A percentile compares a stretch with the other conserved stretches of the same genome.
These are phyloP conservation scores for Dothideomycetidae sp. DNA, from an alignment of 2,329 filamentous ascomycete species.

Conservation along the genomic window DNA sequence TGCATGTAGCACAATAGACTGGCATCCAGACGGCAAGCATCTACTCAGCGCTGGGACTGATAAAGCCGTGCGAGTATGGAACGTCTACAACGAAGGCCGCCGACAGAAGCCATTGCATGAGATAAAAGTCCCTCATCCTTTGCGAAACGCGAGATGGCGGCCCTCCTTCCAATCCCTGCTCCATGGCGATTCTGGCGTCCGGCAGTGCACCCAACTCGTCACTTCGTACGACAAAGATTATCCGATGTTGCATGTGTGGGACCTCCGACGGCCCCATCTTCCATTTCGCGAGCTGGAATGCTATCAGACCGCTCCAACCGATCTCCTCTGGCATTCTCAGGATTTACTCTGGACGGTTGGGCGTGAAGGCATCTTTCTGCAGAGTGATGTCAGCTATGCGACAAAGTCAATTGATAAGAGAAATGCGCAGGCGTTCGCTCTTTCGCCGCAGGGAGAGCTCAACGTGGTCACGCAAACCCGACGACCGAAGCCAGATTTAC, in stretches of 20 bases:
- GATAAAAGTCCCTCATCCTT: slow-evolving; percentile 46
- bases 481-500: slow-evolving; percentile 6
- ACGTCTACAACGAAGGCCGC: slow-evolving; percentile 42
- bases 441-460: slow-evolving; percentile 44
- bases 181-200: slow-evolving; percentile 36
- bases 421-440: slow-evolving; percentile 41
- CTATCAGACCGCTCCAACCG: slow-evolving; percentile 41
- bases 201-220: slow-evolving; percentile 48
- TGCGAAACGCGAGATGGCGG: slow-evolving; percentile 48
- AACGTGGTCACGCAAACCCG: slow-evolving; percentile 41
- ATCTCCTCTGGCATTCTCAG: slow-evolving; percentile 50
- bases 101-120: slow-evolving; percentile 45
- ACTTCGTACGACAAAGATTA: slow-evolving; percentile 49
- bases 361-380: slow-evolving; percentile 45
- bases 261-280: slow-evolving; percentile 46
- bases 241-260: slow-evolving; percentile 48
- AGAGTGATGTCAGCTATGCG: slow-evolving; percentile 47
- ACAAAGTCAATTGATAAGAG: slow-evolving; percentile 44
- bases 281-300: slow-evolving; percentile 47
- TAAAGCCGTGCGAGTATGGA: slow-evolving; percentile 49
- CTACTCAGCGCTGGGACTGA: slow-evolving; percentile 49
- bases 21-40: slow-evolving; percentile 53
- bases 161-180: slow-evolving; percentile 43
- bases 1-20: slow-evolving; percentile 47
- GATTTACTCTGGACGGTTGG: slow-evolving; percentile 52